Evolutionary conservation across 75 land plant genomes (phyloP).

Genomic region (Picea sitchensis): DNA sequence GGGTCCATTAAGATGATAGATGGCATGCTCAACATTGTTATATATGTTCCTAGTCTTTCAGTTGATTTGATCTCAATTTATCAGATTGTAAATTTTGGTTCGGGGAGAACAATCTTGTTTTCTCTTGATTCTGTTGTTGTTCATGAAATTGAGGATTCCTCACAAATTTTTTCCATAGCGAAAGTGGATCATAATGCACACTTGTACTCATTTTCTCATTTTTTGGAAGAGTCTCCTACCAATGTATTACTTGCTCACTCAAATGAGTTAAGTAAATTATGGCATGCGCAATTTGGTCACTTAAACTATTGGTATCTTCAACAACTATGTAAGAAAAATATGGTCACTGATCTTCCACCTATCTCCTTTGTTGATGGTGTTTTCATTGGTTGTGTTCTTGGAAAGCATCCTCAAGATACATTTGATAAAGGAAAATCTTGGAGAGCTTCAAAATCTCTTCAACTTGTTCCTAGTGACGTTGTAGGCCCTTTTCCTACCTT

Average conservation of each 20-base stretch:
- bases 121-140: not conserved
- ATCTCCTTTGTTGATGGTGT: not conserved
- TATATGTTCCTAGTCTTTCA: not conserved
- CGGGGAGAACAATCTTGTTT: not conserved
- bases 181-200: not conserved
- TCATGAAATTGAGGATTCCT: not conserved
- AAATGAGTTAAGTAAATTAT: not conserved
- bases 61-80: not conserved
- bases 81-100: not conserved
- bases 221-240: not conserved
- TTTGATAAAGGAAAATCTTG: not conserved
- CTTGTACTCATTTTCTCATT: not conserved
- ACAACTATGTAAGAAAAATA: not conserved
- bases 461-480: too few species aligned
- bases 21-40: not conserved
- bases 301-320: not conserved
- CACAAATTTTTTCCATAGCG: not conserved
- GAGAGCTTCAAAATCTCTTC: not conserved
- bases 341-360: not conserved
- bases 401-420: not conserved
- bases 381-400: not conserved
- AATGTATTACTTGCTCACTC: not conserved
- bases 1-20: too few species aligned
- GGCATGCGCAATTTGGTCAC: not conserved
- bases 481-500: too few species aligned